phyloP scores from a whole-genome alignment of 495 filamentous ascomycete genomes.

The Trichocladium uniseriatum region DNA sequence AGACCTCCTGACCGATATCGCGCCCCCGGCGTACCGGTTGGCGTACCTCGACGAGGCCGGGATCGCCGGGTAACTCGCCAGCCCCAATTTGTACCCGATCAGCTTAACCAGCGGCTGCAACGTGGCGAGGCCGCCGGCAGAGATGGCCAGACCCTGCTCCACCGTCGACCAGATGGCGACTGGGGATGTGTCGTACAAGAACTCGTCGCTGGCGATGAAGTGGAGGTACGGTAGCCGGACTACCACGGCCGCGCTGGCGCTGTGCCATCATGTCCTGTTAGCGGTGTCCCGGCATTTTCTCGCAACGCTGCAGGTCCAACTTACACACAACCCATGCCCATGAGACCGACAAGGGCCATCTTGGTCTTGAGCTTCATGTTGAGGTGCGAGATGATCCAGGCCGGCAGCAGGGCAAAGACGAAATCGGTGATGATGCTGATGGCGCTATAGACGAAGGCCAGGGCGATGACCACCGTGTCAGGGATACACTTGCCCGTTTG shows the following conservation, averaged over 20 bases:
- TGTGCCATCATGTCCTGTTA: not conserved
- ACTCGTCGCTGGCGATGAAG: slow-evolving; percentile 19
- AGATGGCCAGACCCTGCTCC: slow-evolving; percentile 28
- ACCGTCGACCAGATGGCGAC: slow-evolving; percentile 29
- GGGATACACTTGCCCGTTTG: slow-evolving; percentile 22
- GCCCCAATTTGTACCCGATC: slow-evolving; percentile 9
- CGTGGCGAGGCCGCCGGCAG: slow-evolving; percentile 26
- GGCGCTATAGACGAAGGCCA: slow-evolving; percentile 19
- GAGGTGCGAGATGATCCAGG: slow-evolving; percentile 25
- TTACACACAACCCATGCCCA: slow-evolving; percentile 22
- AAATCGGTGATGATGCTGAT: slow-evolving; percentile 26
- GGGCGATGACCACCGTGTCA: slow-evolving; percentile 11
- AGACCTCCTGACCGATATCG: slow-evolving; percentile 8
- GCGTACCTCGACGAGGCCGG: not conserved
- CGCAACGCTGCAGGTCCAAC: not conserved
- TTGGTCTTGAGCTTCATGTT: slow-evolving; percentile 24
- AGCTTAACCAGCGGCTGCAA: slow-evolving; percentile 22
- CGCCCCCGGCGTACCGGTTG: not conserved
- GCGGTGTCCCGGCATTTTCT: not conserved
- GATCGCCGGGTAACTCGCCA: not conserved
- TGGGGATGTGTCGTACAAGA: slow-evolving; percentile 22
- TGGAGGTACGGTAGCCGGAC: slow-evolving; percentile 23
- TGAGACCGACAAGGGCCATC: slow-evolving; percentile 11
- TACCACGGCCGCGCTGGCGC: slow-evolving; percentile 23
- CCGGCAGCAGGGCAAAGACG: slow-evolving; percentile 27